Conservation (phyloP, 305 asterid genomes). For the Fraxinus greggii region DNA sequence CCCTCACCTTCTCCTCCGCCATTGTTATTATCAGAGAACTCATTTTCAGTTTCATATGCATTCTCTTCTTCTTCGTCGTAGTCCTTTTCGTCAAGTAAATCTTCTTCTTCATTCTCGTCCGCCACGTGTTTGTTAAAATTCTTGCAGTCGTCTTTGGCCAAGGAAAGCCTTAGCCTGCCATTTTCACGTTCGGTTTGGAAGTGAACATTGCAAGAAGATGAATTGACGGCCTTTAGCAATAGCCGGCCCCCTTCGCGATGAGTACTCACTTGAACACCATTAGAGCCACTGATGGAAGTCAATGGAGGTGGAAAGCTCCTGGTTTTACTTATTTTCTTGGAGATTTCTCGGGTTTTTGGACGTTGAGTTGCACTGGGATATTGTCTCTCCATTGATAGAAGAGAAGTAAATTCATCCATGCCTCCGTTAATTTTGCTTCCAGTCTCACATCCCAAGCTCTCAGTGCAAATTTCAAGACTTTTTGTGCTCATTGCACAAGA, state of each 20-base stretch:
- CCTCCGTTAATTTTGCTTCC: constrained; percentile 49
- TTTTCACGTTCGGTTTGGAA: constrained; percentile 53
- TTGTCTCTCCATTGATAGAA: constrained; percentile 20
- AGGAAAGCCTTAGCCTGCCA: constrained; percentile 71
- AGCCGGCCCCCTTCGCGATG: constrained; percentile 74
- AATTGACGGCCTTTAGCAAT: constrained; percentile 51
- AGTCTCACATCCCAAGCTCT: constrained; percentile 70
- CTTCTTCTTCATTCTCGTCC: constrained; percentile 17
- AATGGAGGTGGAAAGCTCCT: constrained; percentile 68
- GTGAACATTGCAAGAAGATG: constrained; percentile 21
- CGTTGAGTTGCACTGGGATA: neutral
- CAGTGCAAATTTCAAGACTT: constrained; percentile 87
- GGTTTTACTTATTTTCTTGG: constrained; percentile 27
- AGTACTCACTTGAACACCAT: constrained; percentile 47
- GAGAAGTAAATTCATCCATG: constrained; percentile 29
- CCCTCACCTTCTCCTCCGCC: constrained; percentile 19
- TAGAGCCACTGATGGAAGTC: constrained; percentile 52
- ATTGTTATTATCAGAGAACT: neutral
- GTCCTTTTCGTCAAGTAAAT: neutral
- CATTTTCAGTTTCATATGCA: neutral
- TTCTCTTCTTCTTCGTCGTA: neutral
- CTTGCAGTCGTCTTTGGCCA: constrained; percentile 10
- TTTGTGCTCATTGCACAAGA: constrained; percentile 37
- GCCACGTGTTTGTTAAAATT: neutral
- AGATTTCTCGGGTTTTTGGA: constrained; percentile 16